phyloP scores from a whole-genome alignment of 176 grass and related monocot species.

The Triticum timopheevii region DNA sequence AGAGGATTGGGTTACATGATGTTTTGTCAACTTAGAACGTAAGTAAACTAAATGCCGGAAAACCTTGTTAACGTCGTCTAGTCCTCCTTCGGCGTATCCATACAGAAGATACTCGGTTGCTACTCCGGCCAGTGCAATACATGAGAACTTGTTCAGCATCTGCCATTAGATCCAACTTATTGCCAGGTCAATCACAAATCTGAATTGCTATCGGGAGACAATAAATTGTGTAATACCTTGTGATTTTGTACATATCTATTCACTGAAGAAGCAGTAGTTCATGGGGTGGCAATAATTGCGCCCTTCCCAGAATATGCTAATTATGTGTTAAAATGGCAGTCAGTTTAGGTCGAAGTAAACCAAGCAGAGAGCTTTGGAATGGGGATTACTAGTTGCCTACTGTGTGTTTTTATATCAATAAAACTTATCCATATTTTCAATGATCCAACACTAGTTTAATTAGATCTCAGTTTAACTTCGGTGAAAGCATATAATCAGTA shows the following conservation, averaged over 20 bases:
- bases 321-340: not conserved
- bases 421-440: not conserved
- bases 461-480: not conserved
- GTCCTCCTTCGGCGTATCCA: slow-evolving; percentile 71
- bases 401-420: not conserved
- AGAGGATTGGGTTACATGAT: not conserved
- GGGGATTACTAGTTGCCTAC: not conserved
- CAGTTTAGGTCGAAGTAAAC: not conserved
- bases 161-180: slow-evolving; percentile 27
- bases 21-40: not conserved
- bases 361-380: not conserved
- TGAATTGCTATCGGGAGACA: not conserved
- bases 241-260: not conserved
- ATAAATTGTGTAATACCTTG: not conserved
- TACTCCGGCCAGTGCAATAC: slow-evolving; percentile 82
- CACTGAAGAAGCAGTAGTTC: not conserved
- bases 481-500: not conserved
- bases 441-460: not conserved
- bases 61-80: slow-evolving; percentile 68
- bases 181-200: not conserved
- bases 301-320: not conserved
- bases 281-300: not conserved
- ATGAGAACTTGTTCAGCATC: slow-evolving; percentile 85
- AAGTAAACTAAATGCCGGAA: slow-evolving; percentile 11
- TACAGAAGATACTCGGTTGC: slow-evolving; percentile 76